phyloP scores from a whole-genome alignment of 2,329 filamentous ascomycete genomes.

The Penicillium occitanis region DNA sequence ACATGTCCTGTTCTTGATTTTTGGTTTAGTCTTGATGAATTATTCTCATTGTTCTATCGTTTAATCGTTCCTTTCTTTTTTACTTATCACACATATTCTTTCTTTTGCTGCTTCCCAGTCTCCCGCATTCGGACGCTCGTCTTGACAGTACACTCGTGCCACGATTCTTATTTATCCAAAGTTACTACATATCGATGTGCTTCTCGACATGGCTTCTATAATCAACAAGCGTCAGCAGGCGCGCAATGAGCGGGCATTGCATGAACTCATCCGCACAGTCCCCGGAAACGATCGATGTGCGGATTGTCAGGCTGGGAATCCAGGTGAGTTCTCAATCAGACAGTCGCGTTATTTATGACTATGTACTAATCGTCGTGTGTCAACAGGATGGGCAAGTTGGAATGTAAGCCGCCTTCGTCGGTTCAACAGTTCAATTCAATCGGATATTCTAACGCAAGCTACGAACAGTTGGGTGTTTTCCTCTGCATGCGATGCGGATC shows the following conservation, averaged over 20 bases:
- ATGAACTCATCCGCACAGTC: constrained; percentile 80
- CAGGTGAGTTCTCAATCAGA: constrained; percentile 61
- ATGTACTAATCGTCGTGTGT: neutral
- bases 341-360: constrained; percentile 7
- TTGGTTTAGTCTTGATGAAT: neutral
- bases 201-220: constrained; percentile 62
- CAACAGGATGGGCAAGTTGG: constrained; percentile 89
- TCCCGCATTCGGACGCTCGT: neutral
- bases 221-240: constrained; percentile 96
- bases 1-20: neutral
- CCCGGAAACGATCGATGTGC: constrained; percentile 92
- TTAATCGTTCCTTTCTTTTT: constrained; percentile 1
- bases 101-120: neutral
- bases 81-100: neutral
- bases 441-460: constrained; percentile 3
- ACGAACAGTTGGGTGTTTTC: constrained; percentile 81
- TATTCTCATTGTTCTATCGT: constrained; percentile 5
- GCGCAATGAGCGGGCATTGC: constrained; percentile 88
- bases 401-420: constrained; percentile 58
- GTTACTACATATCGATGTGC: neutral
- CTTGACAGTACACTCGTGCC: neutral
- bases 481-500: constrained; percentile 96
- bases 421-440: constrained; percentile 11
- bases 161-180: neutral
- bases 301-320: constrained; percentile 87